A percentile compares a stretch with the other conserved stretches of the same genome.
Evolutionary conservation across 306 rosid genomes (phyloP).

Genomic region (Cajanus cajan): DNA sequence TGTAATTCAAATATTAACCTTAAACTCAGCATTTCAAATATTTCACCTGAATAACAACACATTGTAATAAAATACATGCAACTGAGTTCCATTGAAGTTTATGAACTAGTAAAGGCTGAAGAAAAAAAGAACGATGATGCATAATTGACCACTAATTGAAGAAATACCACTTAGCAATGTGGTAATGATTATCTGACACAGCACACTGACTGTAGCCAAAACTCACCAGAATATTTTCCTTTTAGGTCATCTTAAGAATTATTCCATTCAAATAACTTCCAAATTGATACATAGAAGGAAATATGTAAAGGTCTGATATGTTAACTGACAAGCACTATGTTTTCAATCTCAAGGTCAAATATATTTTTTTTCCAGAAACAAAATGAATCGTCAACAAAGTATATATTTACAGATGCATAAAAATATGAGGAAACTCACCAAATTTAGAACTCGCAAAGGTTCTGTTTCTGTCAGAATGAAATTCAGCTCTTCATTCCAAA

Average conservation of each 20-base stretch:
- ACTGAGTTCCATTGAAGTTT: background rate
- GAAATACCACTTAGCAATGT: background rate
- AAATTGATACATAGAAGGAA: background rate
- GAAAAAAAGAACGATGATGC: no score
- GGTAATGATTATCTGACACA: background rate
- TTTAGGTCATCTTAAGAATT: background rate
- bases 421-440: conserved; percentile 47
- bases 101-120: no score
- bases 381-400: background rate
- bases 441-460: conserved; percentile 41
- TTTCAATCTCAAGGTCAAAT: background rate
- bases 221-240: background rate
- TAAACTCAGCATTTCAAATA: background rate
- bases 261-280: background rate
- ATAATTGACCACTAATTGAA: no score
- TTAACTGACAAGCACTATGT: background rate
- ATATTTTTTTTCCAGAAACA: background rate
- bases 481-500: conserved; percentile 82
- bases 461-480: conserved; percentile 37
- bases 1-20: background rate
- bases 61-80: background rate
- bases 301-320: background rate
- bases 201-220: background rate
- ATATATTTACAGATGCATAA: background rate
- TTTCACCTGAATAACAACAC: background rate